These are phyloP conservation scores for Lolium perenne DNA, from an alignment of 176 grass and related monocot species.

Conservation along the genomic window DNA sequence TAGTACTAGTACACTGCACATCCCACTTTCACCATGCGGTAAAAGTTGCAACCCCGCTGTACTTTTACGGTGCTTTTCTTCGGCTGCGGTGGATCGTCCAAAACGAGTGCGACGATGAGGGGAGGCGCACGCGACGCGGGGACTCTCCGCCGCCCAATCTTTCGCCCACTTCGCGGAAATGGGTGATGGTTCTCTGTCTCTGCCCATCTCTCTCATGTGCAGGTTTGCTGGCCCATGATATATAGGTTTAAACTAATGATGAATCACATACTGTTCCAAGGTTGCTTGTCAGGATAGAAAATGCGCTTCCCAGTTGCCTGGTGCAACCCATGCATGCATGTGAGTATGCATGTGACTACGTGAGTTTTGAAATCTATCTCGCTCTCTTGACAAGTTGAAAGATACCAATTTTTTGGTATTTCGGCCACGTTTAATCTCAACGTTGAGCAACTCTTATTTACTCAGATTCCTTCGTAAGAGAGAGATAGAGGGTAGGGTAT, in stretches of 20 bases:
- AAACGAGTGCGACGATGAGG: too few relatives aligned
- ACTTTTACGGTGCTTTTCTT: too few relatives aligned
- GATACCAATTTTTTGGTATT: not conserved
- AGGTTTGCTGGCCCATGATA: not conserved
- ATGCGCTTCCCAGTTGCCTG: not conserved
- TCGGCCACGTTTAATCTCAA: too few relatives aligned
- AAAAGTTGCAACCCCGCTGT: too few relatives aligned
- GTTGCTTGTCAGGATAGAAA: not conserved
- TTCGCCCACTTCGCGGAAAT: too few relatives aligned
- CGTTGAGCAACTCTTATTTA: too few relatives aligned
- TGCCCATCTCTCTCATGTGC: not conserved
- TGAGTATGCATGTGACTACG: not conserved
- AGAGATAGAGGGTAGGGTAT: too few relatives aligned
- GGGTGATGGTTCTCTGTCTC: not conserved
- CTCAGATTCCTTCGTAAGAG: too few relatives aligned
- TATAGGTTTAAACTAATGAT: not conserved
- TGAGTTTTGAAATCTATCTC: not conserved
- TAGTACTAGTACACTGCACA: too few relatives aligned
- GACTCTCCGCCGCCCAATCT: slow-evolving; percentile 20
- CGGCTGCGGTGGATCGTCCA: too few relatives aligned
- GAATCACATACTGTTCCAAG: not conserved
- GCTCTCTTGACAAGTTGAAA: not conserved
- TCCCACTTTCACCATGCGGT: too few relatives aligned
- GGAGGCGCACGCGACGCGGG: not conserved
- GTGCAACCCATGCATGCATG: not conserved